Evolutionary conservation across 208 protist genomes (phyloP).

Genomic region (Acanthamoeba lenticulata): DNA sequence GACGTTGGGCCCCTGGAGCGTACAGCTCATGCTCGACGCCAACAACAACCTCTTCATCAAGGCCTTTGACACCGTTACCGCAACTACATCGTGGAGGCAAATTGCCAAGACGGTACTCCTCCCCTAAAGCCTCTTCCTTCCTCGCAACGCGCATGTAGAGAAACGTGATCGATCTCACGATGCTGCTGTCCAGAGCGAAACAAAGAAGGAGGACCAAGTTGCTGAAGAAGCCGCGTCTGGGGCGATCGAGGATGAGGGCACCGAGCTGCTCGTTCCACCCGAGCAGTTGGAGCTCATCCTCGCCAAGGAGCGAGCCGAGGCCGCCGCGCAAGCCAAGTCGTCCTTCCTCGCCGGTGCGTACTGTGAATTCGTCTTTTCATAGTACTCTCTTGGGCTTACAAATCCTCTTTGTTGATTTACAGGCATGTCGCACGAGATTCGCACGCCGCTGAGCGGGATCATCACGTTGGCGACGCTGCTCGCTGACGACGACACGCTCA

Average conservation of each 20-base stretch:
- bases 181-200: neutral
- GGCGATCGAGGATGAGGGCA: neutral
- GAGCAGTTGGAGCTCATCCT: constrained; percentile 62
- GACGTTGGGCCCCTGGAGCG: neutral
- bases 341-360: constrained; percentile 23
- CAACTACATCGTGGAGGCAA: neutral
- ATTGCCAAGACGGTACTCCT: neutral
- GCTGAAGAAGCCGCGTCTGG: too few species aligned
- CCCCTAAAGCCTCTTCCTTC: neutral
- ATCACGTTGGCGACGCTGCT: constrained; percentile 57
- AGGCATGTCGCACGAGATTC: constrained; percentile 67
- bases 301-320: constrained; percentile 58
- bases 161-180: neutral
- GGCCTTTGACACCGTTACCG: neutral
- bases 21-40: constrained; percentile 33
- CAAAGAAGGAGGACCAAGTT: too few species aligned
- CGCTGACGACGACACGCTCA: constrained; percentile 44
- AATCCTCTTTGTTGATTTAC: neutral
- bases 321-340: constrained; percentile 48
- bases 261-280: neutral
- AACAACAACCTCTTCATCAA: constrained; percentile 52
- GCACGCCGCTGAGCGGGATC: constrained; percentile 58
- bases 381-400: neutral
- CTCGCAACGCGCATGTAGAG: neutral
- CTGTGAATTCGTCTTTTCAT: neutral